Evolutionary conservation across 306 rosid species (phyloP).

Genomic region (Vicia sativa): DNA sequence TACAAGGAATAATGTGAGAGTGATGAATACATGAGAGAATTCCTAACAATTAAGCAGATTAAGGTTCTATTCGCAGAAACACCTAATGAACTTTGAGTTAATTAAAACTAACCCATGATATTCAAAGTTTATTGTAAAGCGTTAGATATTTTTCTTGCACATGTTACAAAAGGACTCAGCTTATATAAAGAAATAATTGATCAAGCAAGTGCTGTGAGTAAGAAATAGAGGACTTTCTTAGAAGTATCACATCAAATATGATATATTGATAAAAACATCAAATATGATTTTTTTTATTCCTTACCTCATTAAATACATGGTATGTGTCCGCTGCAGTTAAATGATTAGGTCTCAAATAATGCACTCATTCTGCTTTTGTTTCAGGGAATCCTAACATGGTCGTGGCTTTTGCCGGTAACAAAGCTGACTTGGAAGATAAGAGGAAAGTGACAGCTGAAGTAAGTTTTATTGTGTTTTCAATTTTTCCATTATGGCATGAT

Average conservation of each 20-base stretch:
- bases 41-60: slow-evolving; percentile 4
- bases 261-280: background rate
- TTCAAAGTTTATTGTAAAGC: slow-evolving; percentile 1
- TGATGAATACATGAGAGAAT: slow-evolving; percentile 21
- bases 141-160: background rate
- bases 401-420: slow-evolving; percentile 66
- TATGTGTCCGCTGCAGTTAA: background rate
- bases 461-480: slow-evolving; percentile 32
- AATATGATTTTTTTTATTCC: slow-evolving; percentile 7
- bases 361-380: slow-evolving; percentile 36
- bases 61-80: slow-evolving; percentile 15
- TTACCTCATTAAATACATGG: slow-evolving; percentile 6
- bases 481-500: slow-evolving; percentile 4
- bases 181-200: slow-evolving; percentile 9
- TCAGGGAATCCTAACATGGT: slow-evolving; percentile 67
- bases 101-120: slow-evolving; percentile 20
- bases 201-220: slow-evolving; percentile 7
- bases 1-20: slow-evolving; percentile 23
- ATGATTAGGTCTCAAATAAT: slow-evolving; percentile 16
- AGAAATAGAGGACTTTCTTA: slow-evolving; percentile 9
- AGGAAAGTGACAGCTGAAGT: slow-evolving; percentile 66
- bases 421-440: slow-evolving; percentile 67
- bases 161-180: slow-evolving; percentile 6
- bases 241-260: slow-evolving; percentile 24
- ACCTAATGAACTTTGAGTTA: slow-evolving; percentile 21